Conservation (phyloP, 495 filamentous ascomycete species). For the Parachaetomium inaequale region DNA sequence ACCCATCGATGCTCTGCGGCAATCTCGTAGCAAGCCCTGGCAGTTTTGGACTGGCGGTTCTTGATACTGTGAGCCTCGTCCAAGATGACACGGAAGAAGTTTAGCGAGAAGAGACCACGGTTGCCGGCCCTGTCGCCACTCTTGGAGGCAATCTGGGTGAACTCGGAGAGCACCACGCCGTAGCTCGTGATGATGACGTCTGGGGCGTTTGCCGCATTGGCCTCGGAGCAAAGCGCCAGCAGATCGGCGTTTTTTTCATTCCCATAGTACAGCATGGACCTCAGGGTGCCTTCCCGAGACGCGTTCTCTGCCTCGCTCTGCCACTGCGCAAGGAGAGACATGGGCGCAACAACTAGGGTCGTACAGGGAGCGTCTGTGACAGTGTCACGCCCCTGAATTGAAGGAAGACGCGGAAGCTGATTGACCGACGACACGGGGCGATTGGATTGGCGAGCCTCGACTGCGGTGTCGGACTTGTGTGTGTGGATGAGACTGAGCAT, state of each 20-base stretch:
- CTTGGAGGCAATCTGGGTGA: constrained; percentile 59
- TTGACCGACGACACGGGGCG: constrained; percentile 35
- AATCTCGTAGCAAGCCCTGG: constrained; percentile 88
- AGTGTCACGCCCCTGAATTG: constrained; percentile 38
- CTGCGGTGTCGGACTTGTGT: constrained; percentile 60
- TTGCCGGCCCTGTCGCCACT: constrained; percentile 55
- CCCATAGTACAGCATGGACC: constrained; percentile 86
- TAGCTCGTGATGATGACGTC: constrained; percentile 96
- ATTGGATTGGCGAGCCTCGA: constrained; percentile 54
- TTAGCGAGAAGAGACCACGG: constrained; percentile 81
- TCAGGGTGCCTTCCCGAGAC: constrained; percentile 75
- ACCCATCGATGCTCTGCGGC: constrained; percentile 84
- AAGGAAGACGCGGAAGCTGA: constrained; percentile 55
- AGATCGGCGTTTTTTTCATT: constrained; percentile 74
- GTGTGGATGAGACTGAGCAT: constrained; percentile 93
- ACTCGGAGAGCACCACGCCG: constrained; percentile 87
- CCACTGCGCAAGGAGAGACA: constrained; percentile 93
- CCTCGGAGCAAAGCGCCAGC: constrained; percentile 67
- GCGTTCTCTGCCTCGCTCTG: constrained; percentile 90
- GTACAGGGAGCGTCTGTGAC: constrained; percentile 76
- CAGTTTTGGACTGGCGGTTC: constrained; percentile 83
- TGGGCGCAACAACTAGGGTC: constrained; percentile 90
- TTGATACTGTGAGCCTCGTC: constrained; percentile 96
- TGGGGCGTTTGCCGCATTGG: constrained; percentile 71
- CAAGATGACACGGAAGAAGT: constrained; percentile 90